Percentiles rank a stretch among this genome's conserved stretches.
These are phyloP conservation scores for Phylloporus sp. DNA, from an alignment of 768 basidiomycete species.

Conservation along the genomic window DNA sequence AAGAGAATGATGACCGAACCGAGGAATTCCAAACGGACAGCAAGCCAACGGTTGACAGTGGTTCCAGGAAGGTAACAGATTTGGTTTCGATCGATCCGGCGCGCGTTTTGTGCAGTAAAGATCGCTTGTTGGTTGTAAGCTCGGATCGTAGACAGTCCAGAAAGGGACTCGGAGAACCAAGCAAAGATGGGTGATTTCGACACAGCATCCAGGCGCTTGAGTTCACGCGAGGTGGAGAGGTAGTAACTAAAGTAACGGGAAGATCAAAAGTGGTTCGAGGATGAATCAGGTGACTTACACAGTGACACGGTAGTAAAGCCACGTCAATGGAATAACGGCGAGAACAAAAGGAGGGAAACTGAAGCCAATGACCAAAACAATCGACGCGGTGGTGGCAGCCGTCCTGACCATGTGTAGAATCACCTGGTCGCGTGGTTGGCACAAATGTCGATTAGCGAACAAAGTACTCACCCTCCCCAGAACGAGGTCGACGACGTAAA, in stretches of 20 bases:
- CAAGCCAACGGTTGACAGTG: conserved; percentile 78
- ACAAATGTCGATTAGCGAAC: rapidly evolving
- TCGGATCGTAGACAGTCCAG: conserved; percentile 77
- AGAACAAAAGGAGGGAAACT: conserved; percentile 83
- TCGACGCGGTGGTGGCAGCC: conserved; percentile 50
- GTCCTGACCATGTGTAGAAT: conserved; percentile 71
- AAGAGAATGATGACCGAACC: conserved; percentile 76
- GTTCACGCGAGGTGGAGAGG: conserved; percentile 77
- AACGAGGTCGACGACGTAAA: conserved; percentile 79
- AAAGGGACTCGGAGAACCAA: conserved; percentile 75
- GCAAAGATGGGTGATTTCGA: conserved; percentile 90
- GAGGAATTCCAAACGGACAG: conserved; percentile 77
- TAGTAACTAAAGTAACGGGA: conserved; percentile 57
- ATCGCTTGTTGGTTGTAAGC: conserved; percentile 68
- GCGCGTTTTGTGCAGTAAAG: conserved; percentile 65
- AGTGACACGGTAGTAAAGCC: conserved; percentile 80
- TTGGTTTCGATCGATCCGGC: conserved; percentile 80
- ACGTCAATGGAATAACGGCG: conserved; percentile 67
- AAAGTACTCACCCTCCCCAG: conserved; percentile 50
- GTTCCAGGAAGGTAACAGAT: conserved; percentile 71
- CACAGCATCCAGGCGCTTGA: conserved; percentile 84
- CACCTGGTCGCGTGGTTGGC: conserved; percentile 30
- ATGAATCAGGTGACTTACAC: conserved; percentile 40
- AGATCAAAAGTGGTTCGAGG: background rate
- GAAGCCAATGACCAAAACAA: conserved; percentile 65